Percentiles rank a stretch among this genome's conserved stretches.
phyloP scores from a whole-genome alignment of 1,284 basidiomycete genomes.

The Garcileccinum viscosum region DNA sequence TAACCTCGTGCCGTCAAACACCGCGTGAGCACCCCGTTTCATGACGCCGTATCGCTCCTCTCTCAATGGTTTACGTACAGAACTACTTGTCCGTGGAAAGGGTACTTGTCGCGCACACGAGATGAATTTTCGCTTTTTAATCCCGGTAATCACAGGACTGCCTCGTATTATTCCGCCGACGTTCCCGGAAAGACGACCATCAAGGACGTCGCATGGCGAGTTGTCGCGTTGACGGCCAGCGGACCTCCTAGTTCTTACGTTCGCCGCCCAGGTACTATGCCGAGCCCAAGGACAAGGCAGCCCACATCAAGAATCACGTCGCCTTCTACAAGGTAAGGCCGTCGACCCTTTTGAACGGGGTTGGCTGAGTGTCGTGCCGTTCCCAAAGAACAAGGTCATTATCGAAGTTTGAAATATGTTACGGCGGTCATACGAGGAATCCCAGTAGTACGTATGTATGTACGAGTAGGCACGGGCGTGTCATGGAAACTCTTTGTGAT shows the following conservation, averaged over 20 bases:
- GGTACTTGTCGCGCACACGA: slow-evolving; percentile 44
- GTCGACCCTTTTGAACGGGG: neutral
- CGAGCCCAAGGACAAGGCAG: slow-evolving; percentile 54
- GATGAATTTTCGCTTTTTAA: slow-evolving; percentile 6
- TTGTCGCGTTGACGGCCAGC: neutral
- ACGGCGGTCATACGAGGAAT: too few relatives aligned
- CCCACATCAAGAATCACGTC: slow-evolving; percentile 62
- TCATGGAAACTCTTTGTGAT: too few relatives aligned
- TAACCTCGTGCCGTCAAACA: slow-evolving; percentile 50
- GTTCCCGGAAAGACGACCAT: slow-evolving; percentile 52
- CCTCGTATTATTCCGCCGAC: slow-evolving; percentile 64
- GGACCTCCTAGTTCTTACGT: slow-evolving; percentile 4
- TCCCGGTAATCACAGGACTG: slow-evolving; percentile 47
- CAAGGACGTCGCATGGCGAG: slow-evolving; percentile 68
- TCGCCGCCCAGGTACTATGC: slow-evolving; percentile 63
- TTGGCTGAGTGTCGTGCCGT: neutral
- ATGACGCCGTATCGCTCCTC: slow-evolving; percentile 3
- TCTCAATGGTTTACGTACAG: slow-evolving; percentile 40
- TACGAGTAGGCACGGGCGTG: too few relatives aligned
- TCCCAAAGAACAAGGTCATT: slow-evolving; percentile 25
- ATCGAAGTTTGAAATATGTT: slow-evolving; percentile 23
- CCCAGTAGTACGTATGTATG: neutral
- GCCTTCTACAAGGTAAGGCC: slow-evolving; percentile 68
- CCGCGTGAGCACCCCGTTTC: slow-evolving; percentile 46
- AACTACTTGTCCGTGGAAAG: slow-evolving; percentile 68